Percentiles rank a stretch among this genome's conserved stretches.
Conservation (phyloP, 495 filamentous ascomycete species). For the Podospora appendiculata region DNA sequence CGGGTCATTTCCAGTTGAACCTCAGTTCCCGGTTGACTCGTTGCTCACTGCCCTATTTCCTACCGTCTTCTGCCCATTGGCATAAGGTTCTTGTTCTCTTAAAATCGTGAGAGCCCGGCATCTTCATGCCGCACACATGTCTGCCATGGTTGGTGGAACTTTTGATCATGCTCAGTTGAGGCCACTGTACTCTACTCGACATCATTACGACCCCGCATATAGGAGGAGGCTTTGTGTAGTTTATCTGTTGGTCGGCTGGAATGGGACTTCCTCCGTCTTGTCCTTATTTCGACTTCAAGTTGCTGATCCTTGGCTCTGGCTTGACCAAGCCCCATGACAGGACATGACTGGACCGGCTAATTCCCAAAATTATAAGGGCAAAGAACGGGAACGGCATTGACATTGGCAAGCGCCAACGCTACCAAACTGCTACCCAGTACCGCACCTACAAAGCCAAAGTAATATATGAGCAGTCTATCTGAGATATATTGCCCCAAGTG, state of each 20-base stretch:
- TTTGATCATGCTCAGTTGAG: not conserved
- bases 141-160: not conserved
- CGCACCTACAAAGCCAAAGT: conserved; percentile 4
- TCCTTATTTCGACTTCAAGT: conserved; percentile 5
- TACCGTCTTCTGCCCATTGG: too few species aligned
- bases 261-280: conserved; percentile 17
- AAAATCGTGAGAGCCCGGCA: not conserved
- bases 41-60: too few species aligned
- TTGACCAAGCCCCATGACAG: not conserved
- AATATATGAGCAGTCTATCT: conserved; percentile 26
- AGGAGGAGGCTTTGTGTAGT: not conserved
- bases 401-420: conserved; percentile 11
- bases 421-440: conserved; percentile 8
- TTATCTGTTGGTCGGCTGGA: conserved; percentile 15
- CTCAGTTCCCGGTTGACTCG: too few species aligned
- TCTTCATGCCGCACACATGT: not conserved
- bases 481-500: conserved; percentile 19
- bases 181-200: conserved; percentile 5
- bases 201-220: conserved; percentile 1
- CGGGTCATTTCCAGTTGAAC: too few species aligned
- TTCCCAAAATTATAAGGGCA: conserved; percentile 17
- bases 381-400: conserved; percentile 19
- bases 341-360: conserved; percentile 14
- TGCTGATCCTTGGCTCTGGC: conserved; percentile 4
- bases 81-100: too few species aligned